Conservation (phyloP, 805 yeast genomes). For the Nakazawaea sp. region DNA sequence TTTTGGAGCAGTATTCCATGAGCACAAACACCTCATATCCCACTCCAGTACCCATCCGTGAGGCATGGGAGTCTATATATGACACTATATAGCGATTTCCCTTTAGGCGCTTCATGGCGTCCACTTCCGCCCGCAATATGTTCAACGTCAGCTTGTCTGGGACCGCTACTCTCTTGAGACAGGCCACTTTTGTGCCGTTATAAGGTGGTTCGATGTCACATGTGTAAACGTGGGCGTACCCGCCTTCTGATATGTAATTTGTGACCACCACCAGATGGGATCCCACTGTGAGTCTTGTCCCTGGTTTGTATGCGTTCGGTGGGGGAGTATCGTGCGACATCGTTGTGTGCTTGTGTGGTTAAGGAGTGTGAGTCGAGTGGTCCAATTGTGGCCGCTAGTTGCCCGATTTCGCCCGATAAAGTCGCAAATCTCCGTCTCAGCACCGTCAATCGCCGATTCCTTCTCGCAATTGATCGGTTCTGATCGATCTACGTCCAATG, state of each 20-base stretch:
- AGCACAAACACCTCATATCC: slow-evolving; percentile 74
- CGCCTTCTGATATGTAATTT: slow-evolving; percentile 78
- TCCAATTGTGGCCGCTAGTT: no score
- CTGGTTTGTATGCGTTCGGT: slow-evolving; percentile 61
- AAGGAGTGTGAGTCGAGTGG: no score
- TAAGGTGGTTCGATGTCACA: slow-evolving; percentile 62
- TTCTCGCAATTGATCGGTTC: no score
- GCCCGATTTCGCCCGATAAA: no score
- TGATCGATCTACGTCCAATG: no score
- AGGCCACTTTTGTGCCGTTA: slow-evolving; percentile 52
- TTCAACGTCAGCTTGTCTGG: slow-evolving; percentile 84
- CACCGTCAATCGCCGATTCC: no score
- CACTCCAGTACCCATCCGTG: slow-evolving; percentile 44
- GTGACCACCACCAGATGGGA: slow-evolving; percentile 65
- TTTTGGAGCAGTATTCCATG: slow-evolving; percentile 74
- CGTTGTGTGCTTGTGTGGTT: no score
- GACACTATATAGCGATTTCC: slow-evolving; percentile 79
- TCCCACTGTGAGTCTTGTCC: slow-evolving; percentile 77
- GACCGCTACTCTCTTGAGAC: slow-evolving; percentile 91
- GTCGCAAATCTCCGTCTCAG: no score
- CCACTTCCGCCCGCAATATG: slow-evolving; percentile 87
- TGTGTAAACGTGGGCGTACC: slow-evolving; percentile 92
- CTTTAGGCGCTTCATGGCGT: slow-evolving; percentile 85
- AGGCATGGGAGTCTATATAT: slow-evolving; percentile 93
- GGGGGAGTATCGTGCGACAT: slow-evolving; percentile 22